Base-by-base conservation (phyloP, 2,329 filamentous ascomycete species). In the Sporothrix dimorphospora region DNA sequence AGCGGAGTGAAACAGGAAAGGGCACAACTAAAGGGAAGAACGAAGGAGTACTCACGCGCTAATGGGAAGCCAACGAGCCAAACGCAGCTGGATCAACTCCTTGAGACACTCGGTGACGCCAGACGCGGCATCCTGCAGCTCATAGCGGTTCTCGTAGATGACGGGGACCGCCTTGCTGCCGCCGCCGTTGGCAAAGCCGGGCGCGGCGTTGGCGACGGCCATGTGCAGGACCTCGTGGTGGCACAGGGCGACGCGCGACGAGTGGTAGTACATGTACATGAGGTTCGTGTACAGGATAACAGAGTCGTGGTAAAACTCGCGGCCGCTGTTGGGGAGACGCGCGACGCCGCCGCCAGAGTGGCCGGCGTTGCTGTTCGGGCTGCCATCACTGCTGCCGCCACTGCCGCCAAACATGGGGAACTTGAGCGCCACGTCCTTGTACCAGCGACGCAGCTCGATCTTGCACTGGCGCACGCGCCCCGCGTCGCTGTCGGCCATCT, bases 161-260 rank as follows among this genome's bases (percentile, higher is more conserved):
- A 49, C 47, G 1, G 72, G 65, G 8, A 69, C 24, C 11, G 69
- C 38, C 47, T 66, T 69, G 61, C 30, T 42, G 47, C 45, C 59
- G 42, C 30, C 34, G 47, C 45, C 59, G 42, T 45, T 51, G 24
- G 49, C 51, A 8, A 79, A 75, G 30, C 76, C 73, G 68, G 78
- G 75, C 27, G 79, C 76, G 53, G 81, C 79, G 73, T 80, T 80
- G 4, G 80, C 78, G 27, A 83, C 80, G n/a, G 82, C 83, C 3
- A 84, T 77, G 21, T 85, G 74, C 9, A 75, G 72, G 27, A 74
- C 70, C 61, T 75, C 74, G 61, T 75, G 73, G 27, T 75, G 74
- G 59, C 74, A 74, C 40, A 75, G 72, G 2, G 74, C 74, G 3
- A 75, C 74, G 24, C 73, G 73, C 19, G 74, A 70, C 27, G 74